Evolutionary conservation across 192 early-diverging fungal genomes (phyloP).

Genomic region (Tieghemiomyces parasiticus): DNA sequence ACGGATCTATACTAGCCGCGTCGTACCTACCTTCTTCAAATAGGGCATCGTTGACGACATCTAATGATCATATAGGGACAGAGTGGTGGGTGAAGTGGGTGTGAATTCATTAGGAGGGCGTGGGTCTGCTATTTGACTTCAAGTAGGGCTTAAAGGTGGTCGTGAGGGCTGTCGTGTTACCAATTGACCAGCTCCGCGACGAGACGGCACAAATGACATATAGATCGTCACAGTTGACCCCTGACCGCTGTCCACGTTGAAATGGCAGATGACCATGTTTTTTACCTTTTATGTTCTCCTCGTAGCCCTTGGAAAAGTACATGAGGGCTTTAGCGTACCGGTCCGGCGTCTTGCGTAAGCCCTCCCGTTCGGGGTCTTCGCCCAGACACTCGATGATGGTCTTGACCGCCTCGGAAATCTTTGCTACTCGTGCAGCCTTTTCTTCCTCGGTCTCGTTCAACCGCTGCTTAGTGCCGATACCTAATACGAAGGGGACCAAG

Average conservation of each 20-base stretch:
- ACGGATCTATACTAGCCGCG: no score
- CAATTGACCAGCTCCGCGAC: no score
- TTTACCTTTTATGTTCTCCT: conserved; percentile 65
- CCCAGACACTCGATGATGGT: conserved; percentile 86
- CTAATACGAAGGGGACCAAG: conserved; percentile 18
- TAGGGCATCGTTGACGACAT: conserved; percentile 85
- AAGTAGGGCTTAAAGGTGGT: no score
- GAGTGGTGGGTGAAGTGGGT: no score
- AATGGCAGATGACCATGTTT: no score
- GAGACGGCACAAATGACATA: no score
- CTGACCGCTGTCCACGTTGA: no score
- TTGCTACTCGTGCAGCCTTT: conserved; percentile 46
- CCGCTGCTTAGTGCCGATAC: conserved; percentile 64
- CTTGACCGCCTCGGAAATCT: conserved; percentile 72
- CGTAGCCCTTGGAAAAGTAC: conserved; percentile 99
- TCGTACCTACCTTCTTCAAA: conserved; percentile 76
- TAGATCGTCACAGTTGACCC: no score
- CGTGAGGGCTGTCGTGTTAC: no score
- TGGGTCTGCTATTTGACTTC: no score
- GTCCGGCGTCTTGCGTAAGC: conserved; percentile 86
- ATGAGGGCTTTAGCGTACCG: conserved; percentile 93
- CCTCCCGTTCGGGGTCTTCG: conserved; percentile 89
- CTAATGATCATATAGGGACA: no score
- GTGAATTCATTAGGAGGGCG: no score
- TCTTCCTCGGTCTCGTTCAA: conserved; percentile 64